A percentile compares a stretch with the other conserved stretches of the same genome.
Conservation (phyloP, 352 stramenopile genomes). For the Phytophthora sp. region DNA sequence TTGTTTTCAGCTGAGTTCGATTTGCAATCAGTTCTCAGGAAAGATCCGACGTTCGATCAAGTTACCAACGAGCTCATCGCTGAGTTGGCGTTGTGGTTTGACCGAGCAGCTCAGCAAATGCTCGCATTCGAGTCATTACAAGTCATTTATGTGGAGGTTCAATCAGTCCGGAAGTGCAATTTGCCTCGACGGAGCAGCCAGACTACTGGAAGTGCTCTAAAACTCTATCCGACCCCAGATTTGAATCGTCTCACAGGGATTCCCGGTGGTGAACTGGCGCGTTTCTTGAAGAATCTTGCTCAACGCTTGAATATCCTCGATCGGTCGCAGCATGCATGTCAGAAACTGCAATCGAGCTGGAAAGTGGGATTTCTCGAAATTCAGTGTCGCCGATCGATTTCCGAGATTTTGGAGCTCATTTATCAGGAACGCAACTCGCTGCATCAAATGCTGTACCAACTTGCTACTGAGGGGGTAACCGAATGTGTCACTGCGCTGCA, state of each 20-base stretch:
- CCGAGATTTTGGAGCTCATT: constrained; percentile 69
- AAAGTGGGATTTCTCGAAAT: constrained; percentile 80
- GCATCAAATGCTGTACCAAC: constrained; percentile 43
- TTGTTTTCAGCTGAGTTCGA: constrained; percentile 43
- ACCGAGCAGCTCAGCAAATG: constrained; percentile 59
- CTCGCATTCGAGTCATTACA: constrained; percentile 62
- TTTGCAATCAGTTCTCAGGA: constrained; percentile 54
- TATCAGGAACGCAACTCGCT: constrained; percentile 50
- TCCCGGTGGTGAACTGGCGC: constrained; percentile 42
- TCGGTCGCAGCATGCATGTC: constrained; percentile 59
- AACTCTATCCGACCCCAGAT: constrained; percentile 12
- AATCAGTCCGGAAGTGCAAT: constrained; percentile 35
- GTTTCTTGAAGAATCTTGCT: constrained; percentile 51
- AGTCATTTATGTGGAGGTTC: constrained; percentile 54
- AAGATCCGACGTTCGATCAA: constrained; percentile 47
- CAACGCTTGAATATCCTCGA: constrained; percentile 50
- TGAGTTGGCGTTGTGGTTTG: constrained; percentile 52
- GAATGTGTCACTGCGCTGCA: constrained; percentile 57
- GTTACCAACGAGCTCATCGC: constrained; percentile 39
- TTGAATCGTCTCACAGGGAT: constrained; percentile 44
- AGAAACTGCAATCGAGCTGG: constrained; percentile 73
- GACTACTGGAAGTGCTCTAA: not conserved
- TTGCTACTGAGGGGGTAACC: constrained; percentile 42
- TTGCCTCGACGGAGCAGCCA: not conserved
- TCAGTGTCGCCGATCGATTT: constrained; percentile 65